Evolutionary conservation across 129 eudicot genomes (phyloP), one percentile per base, ranked within the genome.

Genomic region (Helianthus tuberosus): DNA sequence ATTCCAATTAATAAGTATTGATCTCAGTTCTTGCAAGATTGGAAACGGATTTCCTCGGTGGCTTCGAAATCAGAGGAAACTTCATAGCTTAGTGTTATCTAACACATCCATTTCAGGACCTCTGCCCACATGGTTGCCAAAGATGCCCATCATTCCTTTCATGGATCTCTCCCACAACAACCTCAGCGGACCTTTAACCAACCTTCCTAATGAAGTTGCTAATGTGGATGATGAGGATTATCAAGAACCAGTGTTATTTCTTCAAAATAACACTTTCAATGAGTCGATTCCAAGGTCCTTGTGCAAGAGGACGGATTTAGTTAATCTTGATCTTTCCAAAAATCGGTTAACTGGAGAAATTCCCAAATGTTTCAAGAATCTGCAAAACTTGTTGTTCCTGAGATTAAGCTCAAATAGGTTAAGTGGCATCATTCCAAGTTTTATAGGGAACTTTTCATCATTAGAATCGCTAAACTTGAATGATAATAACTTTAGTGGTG

Each of bases 41-140:
- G 76, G 41, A 6, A 68, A 62, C 1, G 49, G 23, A 0, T 80
- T 81, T 69, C 84, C 81, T 2, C n/a, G 11, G 10, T 81, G 77
- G 84, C 70, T 75, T 11, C 73, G n/a, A n/a, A n/a, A n/a, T n/a
- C n/a, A n/a, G n/a, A n/a, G n/a, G n/a, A n/a, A n/a, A n/a, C n/a
- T n/a, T n/a, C n/a, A n/a, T n/a, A n/a, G n/a, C n/a, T n/a, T n/a
- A n/a, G n/a, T n/a, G n/a, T n/a, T n/a, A n/a, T n/a, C n/a, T n/a
- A n/a, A n/a, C n/a, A n/a, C n/a, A 5, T 16, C 32, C 29, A 54
- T 54, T 54, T 16, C 61, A 16, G 61, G 61, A 54, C 32, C 61
- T 8, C 1, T 54, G 5, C 61, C 61, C 29, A 25, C 29, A 25
- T 25, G 29, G 29, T 25, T 25, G 29, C 1, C 1, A 25, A 25